phyloP scores from a whole-genome alignment of 306 rosid species.

The Canavalia ensiformis region DNA sequence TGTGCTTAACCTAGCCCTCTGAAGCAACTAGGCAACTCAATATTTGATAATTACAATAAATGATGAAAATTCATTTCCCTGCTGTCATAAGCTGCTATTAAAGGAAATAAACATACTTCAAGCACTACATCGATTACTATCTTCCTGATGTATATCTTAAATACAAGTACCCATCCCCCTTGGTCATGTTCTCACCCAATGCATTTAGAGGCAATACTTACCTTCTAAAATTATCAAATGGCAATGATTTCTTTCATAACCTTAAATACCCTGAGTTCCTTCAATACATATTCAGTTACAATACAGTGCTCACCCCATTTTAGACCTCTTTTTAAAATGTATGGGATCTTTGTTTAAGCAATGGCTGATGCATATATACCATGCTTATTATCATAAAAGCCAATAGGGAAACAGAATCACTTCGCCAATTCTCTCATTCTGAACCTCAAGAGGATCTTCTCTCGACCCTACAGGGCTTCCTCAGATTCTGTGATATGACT shows the following conservation, averaged over 20 bases:
- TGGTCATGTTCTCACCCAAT: not conserved
- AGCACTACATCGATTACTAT: not conserved
- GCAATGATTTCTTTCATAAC: conserved; percentile 1
- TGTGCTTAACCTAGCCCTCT: conserved; percentile 34
- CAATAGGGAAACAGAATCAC: too few species aligned
- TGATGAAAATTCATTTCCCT: not conserved
- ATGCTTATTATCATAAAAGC: not conserved
- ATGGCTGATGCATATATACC: not conserved
- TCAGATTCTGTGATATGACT: too few species aligned
- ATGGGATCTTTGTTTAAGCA: not conserved
- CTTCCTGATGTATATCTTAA: not conserved
- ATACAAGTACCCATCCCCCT: not conserved
- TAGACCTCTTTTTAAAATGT: not conserved
- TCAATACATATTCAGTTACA: not conserved
- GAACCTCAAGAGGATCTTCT: not conserved
- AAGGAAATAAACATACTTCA: conserved; percentile 11
- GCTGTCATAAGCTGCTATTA: not conserved
- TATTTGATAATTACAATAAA: not conserved
- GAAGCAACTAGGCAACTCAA: conserved; percentile 38
- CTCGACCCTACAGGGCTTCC: too few species aligned
- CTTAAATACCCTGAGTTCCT: not conserved
- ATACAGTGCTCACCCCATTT: not conserved
- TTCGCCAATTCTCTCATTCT: too few species aligned
- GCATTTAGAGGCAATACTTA: not conserved
- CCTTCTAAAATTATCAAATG: not conserved